phyloP scores from a whole-genome alignment of 805 yeast genomes.

The Saccharomycopsis fibuligera region DNA sequence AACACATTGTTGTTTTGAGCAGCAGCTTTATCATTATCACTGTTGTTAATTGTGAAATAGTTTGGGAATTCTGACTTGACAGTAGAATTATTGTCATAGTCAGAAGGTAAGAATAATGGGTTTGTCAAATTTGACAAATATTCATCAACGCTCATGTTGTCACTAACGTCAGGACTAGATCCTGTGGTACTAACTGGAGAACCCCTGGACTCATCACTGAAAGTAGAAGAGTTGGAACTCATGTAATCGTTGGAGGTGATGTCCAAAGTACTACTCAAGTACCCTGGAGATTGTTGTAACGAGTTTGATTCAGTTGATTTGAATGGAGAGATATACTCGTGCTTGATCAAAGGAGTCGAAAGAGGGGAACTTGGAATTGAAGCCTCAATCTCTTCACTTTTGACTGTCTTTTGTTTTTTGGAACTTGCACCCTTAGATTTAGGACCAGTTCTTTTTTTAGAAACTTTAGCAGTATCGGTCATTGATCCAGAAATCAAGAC shows the following conservation, averaged over 20 bases:
- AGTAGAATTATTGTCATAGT: conserved; percentile 8
- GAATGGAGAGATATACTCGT: conserved; percentile 12
- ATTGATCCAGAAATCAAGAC: too few relatives aligned
- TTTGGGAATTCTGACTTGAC: conserved; percentile 11
- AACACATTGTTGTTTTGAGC: not conserved
- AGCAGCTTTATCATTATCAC: not conserved
- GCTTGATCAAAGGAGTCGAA: conserved; percentile 9
- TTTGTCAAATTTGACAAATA: conserved; percentile 20
- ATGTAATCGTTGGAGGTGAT: conserved; percentile 11
- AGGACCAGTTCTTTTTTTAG: not conserved
- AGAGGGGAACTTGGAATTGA: conserved; percentile 15
- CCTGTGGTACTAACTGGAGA: conserved; percentile 4
- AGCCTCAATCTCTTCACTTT: conserved; percentile 4
- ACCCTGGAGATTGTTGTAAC: not conserved
- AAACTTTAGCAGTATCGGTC: not conserved
- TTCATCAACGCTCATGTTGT: conserved; percentile 18
- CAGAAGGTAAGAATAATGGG: conserved; percentile 16
- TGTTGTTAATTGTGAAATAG: too few relatives aligned
- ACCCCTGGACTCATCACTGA: conserved; percentile 9
- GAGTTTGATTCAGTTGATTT: conserved; percentile 1
- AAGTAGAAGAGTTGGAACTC: conserved; percentile 5
- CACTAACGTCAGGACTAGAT: conserved; percentile 1
- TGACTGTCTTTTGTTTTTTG: not conserved
- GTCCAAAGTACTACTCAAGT: conserved; percentile 13
- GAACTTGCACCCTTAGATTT: not conserved